phyloP scores from a whole-genome alignment of 768 basidiomycete genomes.

The Suillus clintonianus region DNA sequence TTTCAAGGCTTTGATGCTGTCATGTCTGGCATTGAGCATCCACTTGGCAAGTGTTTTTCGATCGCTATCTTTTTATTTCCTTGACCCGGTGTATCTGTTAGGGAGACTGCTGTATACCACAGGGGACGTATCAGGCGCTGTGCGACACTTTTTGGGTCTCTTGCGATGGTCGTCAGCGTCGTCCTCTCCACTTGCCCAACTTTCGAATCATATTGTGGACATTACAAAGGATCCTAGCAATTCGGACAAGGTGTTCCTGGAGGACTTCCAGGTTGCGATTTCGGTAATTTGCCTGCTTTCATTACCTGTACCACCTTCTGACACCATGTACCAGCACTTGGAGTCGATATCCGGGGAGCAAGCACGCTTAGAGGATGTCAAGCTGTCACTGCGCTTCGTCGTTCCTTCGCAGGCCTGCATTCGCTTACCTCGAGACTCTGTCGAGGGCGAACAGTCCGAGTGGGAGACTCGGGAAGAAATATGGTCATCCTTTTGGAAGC shows the following conservation, averaged over 20 bases:
- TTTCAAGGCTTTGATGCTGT: slow-evolving; percentile 60
- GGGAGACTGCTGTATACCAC: slow-evolving; percentile 88
- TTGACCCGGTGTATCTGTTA: slow-evolving; percentile 28
- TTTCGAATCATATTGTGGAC: slow-evolving; percentile 20
- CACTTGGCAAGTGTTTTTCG: slow-evolving; percentile 54
- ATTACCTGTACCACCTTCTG: background rate
- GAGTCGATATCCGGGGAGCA: slow-evolving; percentile 55
- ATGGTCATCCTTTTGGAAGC: slow-evolving; percentile 65
- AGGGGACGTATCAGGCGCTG: slow-evolving; percentile 79
- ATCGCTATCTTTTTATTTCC: slow-evolving; percentile 4
- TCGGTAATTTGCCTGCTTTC: slow-evolving; percentile 49
- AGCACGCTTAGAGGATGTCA: slow-evolving; percentile 44
- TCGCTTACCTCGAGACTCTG: slow-evolving; percentile 54
- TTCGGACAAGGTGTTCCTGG: slow-evolving; percentile 72
- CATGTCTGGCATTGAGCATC: slow-evolving; percentile 74
- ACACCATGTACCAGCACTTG: slow-evolving; percentile 58
- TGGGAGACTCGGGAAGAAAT: slow-evolving; percentile 69
- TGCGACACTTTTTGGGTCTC: slow-evolving; percentile 74
- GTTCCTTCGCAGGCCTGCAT: slow-evolving; percentile 56
- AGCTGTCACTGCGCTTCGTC: slow-evolving; percentile 70
- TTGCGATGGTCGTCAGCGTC: slow-evolving; percentile 49
- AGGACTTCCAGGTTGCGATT: slow-evolving; percentile 88
- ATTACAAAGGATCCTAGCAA: slow-evolving; percentile 31
- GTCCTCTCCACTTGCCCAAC: slow-evolving; percentile 17
- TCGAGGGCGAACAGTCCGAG: slow-evolving; percentile 41